Base-by-base conservation (phyloP, 441 rosid species). In the Flueggea neowawraea region DNA sequence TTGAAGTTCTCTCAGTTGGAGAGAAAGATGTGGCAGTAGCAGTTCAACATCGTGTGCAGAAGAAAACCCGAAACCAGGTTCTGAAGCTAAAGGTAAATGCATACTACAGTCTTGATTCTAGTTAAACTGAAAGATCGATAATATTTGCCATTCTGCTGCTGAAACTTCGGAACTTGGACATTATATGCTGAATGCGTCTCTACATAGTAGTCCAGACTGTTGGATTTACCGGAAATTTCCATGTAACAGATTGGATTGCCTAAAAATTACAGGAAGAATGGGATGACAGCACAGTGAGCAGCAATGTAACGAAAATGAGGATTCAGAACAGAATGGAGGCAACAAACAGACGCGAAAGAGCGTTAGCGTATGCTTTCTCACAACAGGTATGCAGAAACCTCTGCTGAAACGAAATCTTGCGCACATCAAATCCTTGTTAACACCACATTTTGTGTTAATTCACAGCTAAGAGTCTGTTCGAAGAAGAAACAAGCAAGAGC, bases 231-330 rank as follows among this genome's bases (percentile, higher is more conserved):
- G 28, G 10, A 33, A 22, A 17, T 11, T 9, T 16, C 10, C 5
- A 17, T 32, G 15, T 63, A 36, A 36, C 41, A 2, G 4, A 14
- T 14, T 52, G 57, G 51, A 17, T 44, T 7, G 10, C 15, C 48
- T 31, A 2, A 55, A 36, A 63, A 58, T 55, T 45, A 68, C 79
- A 86, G 92, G 89, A 88, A 75, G 95, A 85, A n/a, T 85, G 97
- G 96, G 95, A 93, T 62, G 96, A 90, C 68, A 86, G 98, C 83
- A 90, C 91, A n/a, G 83, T 86, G 61, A 86, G 89, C 62, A 92
- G 90, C 79, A 88, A 79, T 56, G 70, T 81, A 60, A 71, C 88
- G 2, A 80, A 76, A 72, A 75, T 77, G 74, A 88, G 96, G 76
- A 75, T 79, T 64, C 88, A 85, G 80, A 80, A 64, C 80, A 76